Evolutionary conservation across 306 rosid species (phyloP).

Genomic region (Sophora flavescens): DNA sequence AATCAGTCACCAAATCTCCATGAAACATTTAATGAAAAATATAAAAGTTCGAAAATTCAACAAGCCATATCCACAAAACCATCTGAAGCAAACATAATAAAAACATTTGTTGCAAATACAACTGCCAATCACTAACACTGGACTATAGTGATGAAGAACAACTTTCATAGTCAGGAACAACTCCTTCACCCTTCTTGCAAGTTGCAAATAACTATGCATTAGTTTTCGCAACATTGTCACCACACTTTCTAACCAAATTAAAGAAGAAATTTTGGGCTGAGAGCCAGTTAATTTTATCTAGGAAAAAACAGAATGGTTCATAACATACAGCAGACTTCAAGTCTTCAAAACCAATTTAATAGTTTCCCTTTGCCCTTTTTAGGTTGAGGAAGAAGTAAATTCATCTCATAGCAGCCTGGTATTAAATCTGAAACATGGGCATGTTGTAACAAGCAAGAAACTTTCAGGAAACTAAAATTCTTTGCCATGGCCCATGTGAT

Average conservation of each 20-base stretch:
- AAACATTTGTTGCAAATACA: neutral
- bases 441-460: neutral
- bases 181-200: neutral
- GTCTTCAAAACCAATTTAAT: neutral
- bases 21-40: neutral
- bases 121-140: conserved; percentile 9
- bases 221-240: conserved; percentile 4
- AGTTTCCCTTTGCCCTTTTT: neutral
- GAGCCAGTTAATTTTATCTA: conserved; percentile 1
- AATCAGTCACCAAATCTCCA: neutral
- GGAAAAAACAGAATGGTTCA: neutral
- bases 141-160: neutral
- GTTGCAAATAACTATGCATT: neutral
- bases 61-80: conserved; percentile 5
- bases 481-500: no score
- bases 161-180: conserved; percentile 4
- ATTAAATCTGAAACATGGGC: conserved; percentile 22
- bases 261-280: neutral
- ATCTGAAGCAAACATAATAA: neutral
- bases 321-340: neutral
- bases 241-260: neutral
- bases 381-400: neutral
- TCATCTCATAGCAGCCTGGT: neutral
- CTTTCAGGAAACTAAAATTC: neutral
- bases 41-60: neutral